Evolutionary conservation across 352 stramenopile genomes (phyloP).

Genomic region (Phytophthora hybrid): DNA sequence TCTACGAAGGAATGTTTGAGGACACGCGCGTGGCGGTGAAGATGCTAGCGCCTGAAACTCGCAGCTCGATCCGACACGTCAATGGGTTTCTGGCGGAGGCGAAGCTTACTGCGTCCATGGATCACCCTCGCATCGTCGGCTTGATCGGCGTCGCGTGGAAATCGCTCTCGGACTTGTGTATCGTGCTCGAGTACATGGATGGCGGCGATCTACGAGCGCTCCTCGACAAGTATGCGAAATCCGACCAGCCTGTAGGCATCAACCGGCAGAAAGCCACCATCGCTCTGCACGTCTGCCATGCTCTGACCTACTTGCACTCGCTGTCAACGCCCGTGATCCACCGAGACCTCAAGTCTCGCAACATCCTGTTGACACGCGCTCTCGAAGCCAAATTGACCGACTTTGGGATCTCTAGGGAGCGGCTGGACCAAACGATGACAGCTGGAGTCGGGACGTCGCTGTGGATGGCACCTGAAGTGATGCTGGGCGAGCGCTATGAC

Average conservation of each 20-base stretch:
- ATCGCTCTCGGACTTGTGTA: slow-evolving; percentile 45
- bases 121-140: slow-evolving; percentile 51
- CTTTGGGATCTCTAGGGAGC: slow-evolving; percentile 53
- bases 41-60: slow-evolving; percentile 28
- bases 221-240: slow-evolving; percentile 22
- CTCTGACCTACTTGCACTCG: slow-evolving; percentile 57
- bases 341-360: slow-evolving; percentile 73
- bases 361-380: slow-evolving; percentile 60
- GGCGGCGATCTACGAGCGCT: slow-evolving; percentile 40
- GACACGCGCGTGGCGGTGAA: slow-evolving; percentile 49
- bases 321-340: slow-evolving; percentile 60
- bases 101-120: slow-evolving; percentile 45
- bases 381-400: slow-evolving; percentile 54
- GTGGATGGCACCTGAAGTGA: slow-evolving; percentile 31
- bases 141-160: slow-evolving; percentile 60
- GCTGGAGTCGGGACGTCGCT: slow-evolving; percentile 22
- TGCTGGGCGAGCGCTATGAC: slow-evolving; percentile 26
- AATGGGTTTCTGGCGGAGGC: slow-evolving; percentile 63
- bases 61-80: slow-evolving; percentile 33
- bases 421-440: slow-evolving; percentile 20
- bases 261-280: slow-evolving; percentile 28
- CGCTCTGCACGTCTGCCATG: slow-evolving; percentile 48
- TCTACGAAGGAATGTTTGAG: slow-evolving; percentile 46
- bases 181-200: slow-evolving; percentile 56
- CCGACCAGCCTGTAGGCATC: background rate